Conservation (phyloP, 228 moss, liverwort and hornwort species). For the Sphagnum fallax region DNA sequence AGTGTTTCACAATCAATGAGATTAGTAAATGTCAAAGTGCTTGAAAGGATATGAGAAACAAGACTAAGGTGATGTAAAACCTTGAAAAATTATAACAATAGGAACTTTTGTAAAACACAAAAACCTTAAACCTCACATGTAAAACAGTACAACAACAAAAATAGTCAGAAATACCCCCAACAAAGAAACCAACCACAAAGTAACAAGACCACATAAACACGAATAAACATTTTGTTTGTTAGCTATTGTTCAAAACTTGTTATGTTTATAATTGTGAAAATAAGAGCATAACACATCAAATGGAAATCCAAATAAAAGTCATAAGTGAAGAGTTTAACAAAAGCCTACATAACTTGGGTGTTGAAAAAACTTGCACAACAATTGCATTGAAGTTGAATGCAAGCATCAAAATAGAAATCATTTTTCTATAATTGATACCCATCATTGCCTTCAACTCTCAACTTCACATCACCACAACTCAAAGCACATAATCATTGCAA, state of each 20-base stretch:
- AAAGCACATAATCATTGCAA: background rate
- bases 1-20: background rate
- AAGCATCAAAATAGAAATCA: background rate
- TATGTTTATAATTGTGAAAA: no score
- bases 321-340: background rate
- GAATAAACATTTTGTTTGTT: no score
- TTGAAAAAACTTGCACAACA: background rate
- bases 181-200: background rate
- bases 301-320: background rate
- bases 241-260: no score
- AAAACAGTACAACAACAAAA: background rate
- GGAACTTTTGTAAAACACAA: no score
- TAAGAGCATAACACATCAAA: background rate
- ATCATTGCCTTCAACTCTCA: background rate
- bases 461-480: background rate
- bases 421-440: background rate
- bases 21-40: background rate
- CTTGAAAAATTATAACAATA: no score
- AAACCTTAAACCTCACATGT: background rate
- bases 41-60: background rate
- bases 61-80: background rate
- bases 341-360: no score
- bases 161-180: background rate
- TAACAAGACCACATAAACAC: no score
- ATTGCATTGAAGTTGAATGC: background rate